Conservation (phyloP, 2,329 filamentous ascomycete genomes). For the Ambrosiella beaveri region DNA sequence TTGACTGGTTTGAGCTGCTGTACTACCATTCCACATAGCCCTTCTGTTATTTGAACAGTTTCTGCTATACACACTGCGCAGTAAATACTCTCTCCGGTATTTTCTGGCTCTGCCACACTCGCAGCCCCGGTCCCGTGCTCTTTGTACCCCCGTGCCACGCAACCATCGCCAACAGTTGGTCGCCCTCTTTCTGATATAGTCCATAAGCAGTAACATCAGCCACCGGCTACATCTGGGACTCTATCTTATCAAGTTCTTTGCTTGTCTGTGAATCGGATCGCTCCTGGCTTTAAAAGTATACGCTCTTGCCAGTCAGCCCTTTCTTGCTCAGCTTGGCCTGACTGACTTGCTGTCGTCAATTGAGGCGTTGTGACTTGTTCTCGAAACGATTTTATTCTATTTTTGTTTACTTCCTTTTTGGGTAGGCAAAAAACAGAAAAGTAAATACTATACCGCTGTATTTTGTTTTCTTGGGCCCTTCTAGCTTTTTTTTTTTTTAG, state of each 20-base stretch:
- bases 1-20: background rate
- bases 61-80: background rate
- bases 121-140: slow-evolving; percentile 1
- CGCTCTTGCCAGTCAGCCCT: too few relatives aligned
- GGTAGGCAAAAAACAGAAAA: background rate
- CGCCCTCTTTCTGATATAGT: background rate
- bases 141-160: background rate
- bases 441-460: background rate
- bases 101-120: slow-evolving; percentile 1
- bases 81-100: background rate
- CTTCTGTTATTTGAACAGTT: background rate
- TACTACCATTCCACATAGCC: background rate
- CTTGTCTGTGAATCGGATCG: background rate
- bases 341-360: background rate
- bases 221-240: background rate
- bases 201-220: background rate
- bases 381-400: background rate
- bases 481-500: background rate
- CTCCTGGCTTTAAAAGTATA: background rate
- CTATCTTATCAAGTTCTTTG: background rate
- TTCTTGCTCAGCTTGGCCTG: background rate
- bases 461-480: background rate
- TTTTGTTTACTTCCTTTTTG: background rate
- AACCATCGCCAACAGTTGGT: background rate
- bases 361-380: background rate